Evolutionary conservation across 2,329 filamentous ascomycete species (phyloP), one percentile per base, ranked within the genome.

Genomic region (Ceratocystis papillata): DNA sequence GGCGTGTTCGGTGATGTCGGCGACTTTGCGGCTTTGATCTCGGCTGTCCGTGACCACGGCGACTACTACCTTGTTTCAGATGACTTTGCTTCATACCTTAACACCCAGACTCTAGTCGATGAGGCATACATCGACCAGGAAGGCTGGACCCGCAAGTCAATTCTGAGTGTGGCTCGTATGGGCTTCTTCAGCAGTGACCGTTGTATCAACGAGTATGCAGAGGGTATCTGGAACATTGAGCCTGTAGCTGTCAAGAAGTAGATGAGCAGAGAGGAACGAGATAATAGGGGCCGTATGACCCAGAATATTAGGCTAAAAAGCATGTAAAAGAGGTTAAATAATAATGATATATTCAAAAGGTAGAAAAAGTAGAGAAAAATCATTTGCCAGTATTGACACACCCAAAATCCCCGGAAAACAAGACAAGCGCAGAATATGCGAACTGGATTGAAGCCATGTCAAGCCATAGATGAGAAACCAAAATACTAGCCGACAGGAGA

Each of bases 11-110:
- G 94, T 66, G 86, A 91, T 67, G 80, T 86, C 0, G 78, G 83
- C 63, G 83, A 89, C 72, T 99, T 97, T 76, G 80, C 83, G n/a
- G 88, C 89, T 37, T 81, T 99, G 69, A 83, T 96, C 70, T 84
- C 87, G 69, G 88, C 90, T 8, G 92, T 99, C 70, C 85, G 88
- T 69, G 88, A 96, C 68, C 94, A 97, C 70, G 92, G 94, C 48
- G 94, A 99, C 76, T 97, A 95, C 80, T 99, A 99, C 76, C 84
- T 99, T 37, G 92, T 97, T 61, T 96, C 90, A 48, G 94, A 99
- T 73, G 94, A 99, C 76, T 99, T 99, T 82, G 86, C 90, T 77
- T 93, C 88, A 74, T 99, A 99, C 78, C 80, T 96, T 71, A 85
- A 93, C 76, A 96, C 94, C 6, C 94, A 99, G 70, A 82, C 85